These are phyloP conservation scores for Lactifluus volemus DNA, from an alignment of 768 basidiomycete species.

Conservation along the genomic window DNA sequence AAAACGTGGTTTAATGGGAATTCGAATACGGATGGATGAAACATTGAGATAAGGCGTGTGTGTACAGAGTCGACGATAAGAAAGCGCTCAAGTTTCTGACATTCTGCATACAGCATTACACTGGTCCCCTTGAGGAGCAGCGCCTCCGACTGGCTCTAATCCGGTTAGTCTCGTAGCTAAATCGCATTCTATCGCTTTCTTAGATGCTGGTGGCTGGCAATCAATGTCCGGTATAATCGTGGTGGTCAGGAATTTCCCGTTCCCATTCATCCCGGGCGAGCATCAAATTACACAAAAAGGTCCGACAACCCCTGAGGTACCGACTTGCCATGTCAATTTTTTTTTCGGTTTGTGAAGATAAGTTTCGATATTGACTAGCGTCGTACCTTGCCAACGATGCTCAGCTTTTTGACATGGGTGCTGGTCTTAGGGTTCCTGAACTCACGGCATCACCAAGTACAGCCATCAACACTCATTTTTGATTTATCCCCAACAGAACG, in stretches of 20 bases:
- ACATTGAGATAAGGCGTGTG: not conserved
- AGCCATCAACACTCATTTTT: not conserved
- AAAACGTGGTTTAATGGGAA: slow-evolving; percentile 7
- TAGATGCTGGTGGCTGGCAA: not conserved
- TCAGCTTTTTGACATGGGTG: slow-evolving; percentile 4
- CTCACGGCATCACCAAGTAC: not conserved
- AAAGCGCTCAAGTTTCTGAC: not conserved
- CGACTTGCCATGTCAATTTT: too few species aligned
- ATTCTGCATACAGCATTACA: not conserved
- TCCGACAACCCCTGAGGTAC: too few species aligned
- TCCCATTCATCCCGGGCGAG: not conserved
- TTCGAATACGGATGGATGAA: not conserved
- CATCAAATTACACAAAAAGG: not conserved
- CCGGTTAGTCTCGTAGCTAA: slow-evolving; percentile 4
- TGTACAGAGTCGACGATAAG: not conserved
- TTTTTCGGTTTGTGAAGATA: too few species aligned
- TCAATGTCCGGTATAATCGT: not conserved
- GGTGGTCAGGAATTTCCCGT: not conserved
- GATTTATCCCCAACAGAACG: slow-evolving; percentile 6
- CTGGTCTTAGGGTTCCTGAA: not conserved
- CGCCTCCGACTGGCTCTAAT: not conserved
- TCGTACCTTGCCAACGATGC: slow-evolving; percentile 9
- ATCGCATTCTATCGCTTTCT: too few species aligned
- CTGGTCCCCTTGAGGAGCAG: not conserved
- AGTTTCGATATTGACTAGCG: not conserved